A percentile compares a stretch with the other conserved stretches of the same genome.
These are phyloP conservation scores for Blakeslea trispora DNA, from an alignment of 371 early-diverging fungal species.

Conservation along the genomic window DNA sequence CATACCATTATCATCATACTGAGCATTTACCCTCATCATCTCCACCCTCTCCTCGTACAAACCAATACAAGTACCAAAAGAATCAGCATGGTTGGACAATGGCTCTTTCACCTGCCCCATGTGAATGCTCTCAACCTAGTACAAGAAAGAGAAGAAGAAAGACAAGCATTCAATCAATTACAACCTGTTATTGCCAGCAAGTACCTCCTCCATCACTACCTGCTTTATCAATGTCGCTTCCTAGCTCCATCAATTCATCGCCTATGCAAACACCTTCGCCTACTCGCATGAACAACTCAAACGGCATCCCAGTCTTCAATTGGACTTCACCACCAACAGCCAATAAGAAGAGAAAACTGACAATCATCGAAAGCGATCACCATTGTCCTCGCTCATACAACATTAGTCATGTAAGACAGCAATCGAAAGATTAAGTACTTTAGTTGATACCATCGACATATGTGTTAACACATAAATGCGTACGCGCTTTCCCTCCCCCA, in stretches of 20 bases:
- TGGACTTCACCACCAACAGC: constrained; percentile 15
- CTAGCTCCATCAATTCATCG: constrained; percentile 44
- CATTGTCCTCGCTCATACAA: constrained; percentile 10
- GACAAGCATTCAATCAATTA: not conserved
- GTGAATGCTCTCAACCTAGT: not conserved
- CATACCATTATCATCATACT: not conserved
- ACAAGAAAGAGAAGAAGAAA: constrained; percentile 12
- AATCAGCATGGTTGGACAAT: constrained; percentile 7
- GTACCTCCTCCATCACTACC: constrained; percentile 9
- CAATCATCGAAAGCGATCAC: not conserved
- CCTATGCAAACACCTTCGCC: constrained; percentile 52
- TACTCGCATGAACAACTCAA: constrained; percentile 19
- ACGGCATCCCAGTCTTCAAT: constrained; percentile 16
- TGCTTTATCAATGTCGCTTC: constrained; percentile 37
- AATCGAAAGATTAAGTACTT: constrained; percentile 8
- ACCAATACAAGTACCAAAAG: not conserved
- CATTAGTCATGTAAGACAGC: constrained; percentile 27
- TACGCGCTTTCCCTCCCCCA: too few relatives aligned
- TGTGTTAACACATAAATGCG: too few relatives aligned
- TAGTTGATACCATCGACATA: too few relatives aligned
- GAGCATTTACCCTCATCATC: constrained; percentile 2
- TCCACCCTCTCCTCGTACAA: constrained; percentile 7
- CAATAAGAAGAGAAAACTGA: constrained; percentile 16
- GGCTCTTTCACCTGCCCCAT: constrained; percentile 20
- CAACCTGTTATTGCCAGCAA: not conserved